Base-by-base conservation (phyloP, 2,329 filamentous ascomycete genomes). In the Leptosphaerulina australis region DNA sequence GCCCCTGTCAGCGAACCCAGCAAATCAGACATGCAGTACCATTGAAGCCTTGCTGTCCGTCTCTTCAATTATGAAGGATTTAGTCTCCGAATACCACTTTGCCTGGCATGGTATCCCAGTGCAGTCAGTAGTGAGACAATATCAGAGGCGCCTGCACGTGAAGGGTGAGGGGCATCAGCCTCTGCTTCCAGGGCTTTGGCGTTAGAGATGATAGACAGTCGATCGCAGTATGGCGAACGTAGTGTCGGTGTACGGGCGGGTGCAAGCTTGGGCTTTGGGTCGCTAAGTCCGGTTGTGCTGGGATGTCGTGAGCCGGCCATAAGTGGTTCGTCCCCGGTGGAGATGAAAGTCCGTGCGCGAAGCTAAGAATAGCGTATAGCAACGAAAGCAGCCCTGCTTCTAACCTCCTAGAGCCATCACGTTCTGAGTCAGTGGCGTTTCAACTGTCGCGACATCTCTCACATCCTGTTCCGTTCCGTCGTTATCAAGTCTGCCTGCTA, bases 61-160 rank as follows among this genome's bases (percentile, higher is more conserved):
- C 39, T 36, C n/a, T 25, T 34, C 11, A 18, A 31, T 35, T 11
- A 28, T 34, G 39, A 43, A 52, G 41, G 37, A 39, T 48, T 44
- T 38, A 51, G 43, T 48, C 47, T 48, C 44, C 34, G 44, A 44
- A 26, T 24, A 37, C 38, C 36, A 47, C 38, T 30, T 40, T 21
- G 40, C 21, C 33, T 35, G 40, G 29, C 30, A 18, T 47, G 47
- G 52, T 12, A 34, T 39, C 43, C 44, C 47, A 35, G 39, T 31
- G 37, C 40, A 59, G 53, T 47, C 53, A 51, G 49, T 37, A 28
- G 63, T 66, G 58, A 67, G 66, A 63, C 60, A 54, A 58, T 58
- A 66, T 60, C 56, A 64, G 52, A 66, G 55, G 59, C 59, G 54
- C 59, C 49, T 53, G 56, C 54, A 52, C 56, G 55, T 59, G 60